phyloP scores from a whole-genome alignment of 495 filamentous ascomycete species.

The Penicillium riverlandense region DNA sequence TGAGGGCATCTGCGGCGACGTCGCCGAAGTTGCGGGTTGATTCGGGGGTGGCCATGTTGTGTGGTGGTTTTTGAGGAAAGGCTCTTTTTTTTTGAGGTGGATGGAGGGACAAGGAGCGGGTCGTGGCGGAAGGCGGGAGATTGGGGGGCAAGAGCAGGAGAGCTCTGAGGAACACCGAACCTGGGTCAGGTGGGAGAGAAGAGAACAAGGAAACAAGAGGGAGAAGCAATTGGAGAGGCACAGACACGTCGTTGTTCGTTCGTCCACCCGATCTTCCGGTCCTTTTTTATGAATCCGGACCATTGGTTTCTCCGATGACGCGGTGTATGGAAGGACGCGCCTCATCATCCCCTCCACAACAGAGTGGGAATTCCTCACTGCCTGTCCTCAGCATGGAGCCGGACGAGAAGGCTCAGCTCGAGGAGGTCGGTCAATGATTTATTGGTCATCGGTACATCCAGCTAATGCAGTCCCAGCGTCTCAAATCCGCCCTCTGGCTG shows the following conservation, averaged over 20 bases:
- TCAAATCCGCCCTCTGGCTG: constrained; percentile 94
- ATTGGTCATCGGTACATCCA: background rate
- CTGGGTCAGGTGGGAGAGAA: background rate
- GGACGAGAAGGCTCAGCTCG: constrained; percentile 29
- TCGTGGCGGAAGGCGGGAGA: background rate
- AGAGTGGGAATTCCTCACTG: too few relatives aligned
- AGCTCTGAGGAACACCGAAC: too few relatives aligned
- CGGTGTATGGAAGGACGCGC: constrained; percentile 14
- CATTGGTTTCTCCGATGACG: constrained; percentile 1
- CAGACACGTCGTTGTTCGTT: constrained; percentile 5
- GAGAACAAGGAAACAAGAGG: background rate
- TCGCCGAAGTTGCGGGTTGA: constrained; percentile 16
- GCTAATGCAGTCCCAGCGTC: constrained; percentile 43
- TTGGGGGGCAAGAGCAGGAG: background rate
- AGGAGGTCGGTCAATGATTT: constrained; percentile 24
- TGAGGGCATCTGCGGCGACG: constrained; percentile 20
- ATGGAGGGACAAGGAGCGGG: too few relatives aligned
- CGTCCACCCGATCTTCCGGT: too few relatives aligned
- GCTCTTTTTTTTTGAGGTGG: constrained; percentile 1
- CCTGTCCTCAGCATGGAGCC: constrained; percentile 23
- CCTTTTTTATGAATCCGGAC: too few relatives aligned
- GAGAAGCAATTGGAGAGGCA: background rate
- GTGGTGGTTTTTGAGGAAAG: constrained; percentile 1
- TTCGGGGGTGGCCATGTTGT: constrained; percentile 14
- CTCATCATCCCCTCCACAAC: background rate